Conservation (phyloP, 805 yeast species). For the Naumovozyma castellii region DNA sequence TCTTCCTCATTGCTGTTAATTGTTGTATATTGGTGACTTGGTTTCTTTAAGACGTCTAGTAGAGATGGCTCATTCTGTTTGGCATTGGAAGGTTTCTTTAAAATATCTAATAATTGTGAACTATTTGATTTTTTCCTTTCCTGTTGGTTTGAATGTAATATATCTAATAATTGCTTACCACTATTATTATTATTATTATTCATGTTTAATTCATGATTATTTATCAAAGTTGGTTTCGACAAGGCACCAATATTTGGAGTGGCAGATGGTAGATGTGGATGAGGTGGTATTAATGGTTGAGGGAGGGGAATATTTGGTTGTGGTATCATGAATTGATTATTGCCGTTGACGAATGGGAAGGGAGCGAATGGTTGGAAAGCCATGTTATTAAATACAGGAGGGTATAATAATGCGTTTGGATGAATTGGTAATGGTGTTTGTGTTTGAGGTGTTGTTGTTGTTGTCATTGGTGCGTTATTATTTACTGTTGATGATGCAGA, state of each 20-base stretch:
- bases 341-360: conserved; percentile 24
- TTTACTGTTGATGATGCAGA: neutral
- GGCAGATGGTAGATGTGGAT: conserved; percentile 7
- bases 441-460: conserved; percentile 5
- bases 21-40: conserved; percentile 1
- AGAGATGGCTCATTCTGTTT: conserved; percentile 6
- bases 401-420: neutral
- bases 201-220: conserved; percentile 5
- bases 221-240: conserved; percentile 30
- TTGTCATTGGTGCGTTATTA: conserved; percentile 3
- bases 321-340: conserved; percentile 7
- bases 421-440: conserved; percentile 4
- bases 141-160: conserved; percentile 4
- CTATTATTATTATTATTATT: conserved; percentile 22
- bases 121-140: neutral
- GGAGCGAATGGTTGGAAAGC: conserved; percentile 28
- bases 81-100: conserved; percentile 4
- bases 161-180: conserved; percentile 6
- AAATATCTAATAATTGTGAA: neutral
- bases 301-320: conserved; percentile 8
- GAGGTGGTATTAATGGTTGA: conserved; percentile 8
- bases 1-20: neutral
- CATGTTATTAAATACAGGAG: conserved; percentile 2
- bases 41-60: conserved; percentile 8
- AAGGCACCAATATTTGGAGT: conserved; percentile 36